Conservation (phyloP, 208 protist genomes). For the Acanthamoeba triangularis region DNA sequence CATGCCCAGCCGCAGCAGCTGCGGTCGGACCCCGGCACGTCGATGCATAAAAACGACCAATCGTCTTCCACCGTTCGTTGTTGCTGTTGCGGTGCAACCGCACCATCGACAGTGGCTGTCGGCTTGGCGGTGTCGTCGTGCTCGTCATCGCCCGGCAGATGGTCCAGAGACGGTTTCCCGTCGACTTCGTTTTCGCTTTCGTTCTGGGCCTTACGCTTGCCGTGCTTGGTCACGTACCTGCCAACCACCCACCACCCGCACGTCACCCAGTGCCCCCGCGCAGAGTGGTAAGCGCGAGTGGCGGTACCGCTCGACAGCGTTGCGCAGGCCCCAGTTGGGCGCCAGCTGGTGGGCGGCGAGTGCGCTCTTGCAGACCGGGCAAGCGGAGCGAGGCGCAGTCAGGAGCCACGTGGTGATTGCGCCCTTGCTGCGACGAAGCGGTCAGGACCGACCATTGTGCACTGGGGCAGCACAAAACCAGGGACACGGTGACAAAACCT, state of each 20-base stretch:
- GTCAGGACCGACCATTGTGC: too few relatives aligned
- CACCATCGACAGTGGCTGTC: too few relatives aligned
- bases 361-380: neutral
- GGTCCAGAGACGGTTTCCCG: too few relatives aligned
- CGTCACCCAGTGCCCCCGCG: too few relatives aligned
- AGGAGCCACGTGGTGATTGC: neutral
- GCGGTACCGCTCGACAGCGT: neutral
- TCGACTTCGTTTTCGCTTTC: too few relatives aligned
- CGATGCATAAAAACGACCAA: neutral
- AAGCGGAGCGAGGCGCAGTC: neutral
- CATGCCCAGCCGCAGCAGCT: neutral
- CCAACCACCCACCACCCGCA: neutral
- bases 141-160: too few relatives aligned
- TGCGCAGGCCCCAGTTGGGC: slow-evolving; percentile 17
- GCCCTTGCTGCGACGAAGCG: neutral
- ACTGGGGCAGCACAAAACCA: too few relatives aligned
- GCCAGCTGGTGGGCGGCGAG: neutral
- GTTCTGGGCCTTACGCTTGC: too few relatives aligned
- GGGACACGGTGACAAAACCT: too few relatives aligned
- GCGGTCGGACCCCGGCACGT: neutral
- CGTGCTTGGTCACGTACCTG: too few relatives aligned
- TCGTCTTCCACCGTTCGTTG: too few relatives aligned
- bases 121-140: too few relatives aligned
- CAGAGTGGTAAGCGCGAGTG: neutral
- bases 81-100: neutral